Conservation (phyloP, 345 rosid genomes). For the Crucihimalaya himalaica region DNA sequence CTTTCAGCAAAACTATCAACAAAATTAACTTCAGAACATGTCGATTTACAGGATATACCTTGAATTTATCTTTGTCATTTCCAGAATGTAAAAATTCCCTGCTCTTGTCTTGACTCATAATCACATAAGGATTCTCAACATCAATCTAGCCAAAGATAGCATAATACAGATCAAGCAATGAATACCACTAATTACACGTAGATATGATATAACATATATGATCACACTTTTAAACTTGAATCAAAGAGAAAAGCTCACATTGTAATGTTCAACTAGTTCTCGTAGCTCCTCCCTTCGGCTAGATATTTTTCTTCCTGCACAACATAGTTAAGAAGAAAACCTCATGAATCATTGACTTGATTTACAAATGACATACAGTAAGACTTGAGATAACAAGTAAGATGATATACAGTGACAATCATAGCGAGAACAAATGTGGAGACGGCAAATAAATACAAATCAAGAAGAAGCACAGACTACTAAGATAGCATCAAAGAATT, state of each 20-base stretch:
- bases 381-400: slow-evolving; percentile 7
- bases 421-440: not conserved
- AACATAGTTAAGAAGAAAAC: slow-evolving; percentile 16
- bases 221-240: not conserved
- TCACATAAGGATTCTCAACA: slow-evolving; percentile 94
- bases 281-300: slow-evolving; percentile 68
- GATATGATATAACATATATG: not conserved
- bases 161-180: not conserved
- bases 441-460: not conserved
- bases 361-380: not conserved
- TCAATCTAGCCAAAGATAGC: slow-evolving; percentile 57
- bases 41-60: slow-evolving; percentile 44
- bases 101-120: slow-evolving; percentile 98
- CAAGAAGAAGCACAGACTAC: slow-evolving; percentile 5
- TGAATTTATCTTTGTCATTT: slow-evolving; percentile 85
- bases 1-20: slow-evolving; percentile 35
- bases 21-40: not conserved
- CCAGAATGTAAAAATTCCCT: slow-evolving; percentile 94
- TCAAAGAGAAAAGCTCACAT: slow-evolving; percentile 53
- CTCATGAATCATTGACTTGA: not conserved
- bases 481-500: slow-evolving; percentile 1
- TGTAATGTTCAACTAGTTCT: slow-evolving; percentile 83
- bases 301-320: slow-evolving; percentile 70
- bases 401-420: not conserved
- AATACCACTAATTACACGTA: not conserved